These are phyloP conservation scores for Metarhizium sp. DNA, from an alignment of 2,329 filamentous ascomycete species.

Conservation along the genomic window DNA sequence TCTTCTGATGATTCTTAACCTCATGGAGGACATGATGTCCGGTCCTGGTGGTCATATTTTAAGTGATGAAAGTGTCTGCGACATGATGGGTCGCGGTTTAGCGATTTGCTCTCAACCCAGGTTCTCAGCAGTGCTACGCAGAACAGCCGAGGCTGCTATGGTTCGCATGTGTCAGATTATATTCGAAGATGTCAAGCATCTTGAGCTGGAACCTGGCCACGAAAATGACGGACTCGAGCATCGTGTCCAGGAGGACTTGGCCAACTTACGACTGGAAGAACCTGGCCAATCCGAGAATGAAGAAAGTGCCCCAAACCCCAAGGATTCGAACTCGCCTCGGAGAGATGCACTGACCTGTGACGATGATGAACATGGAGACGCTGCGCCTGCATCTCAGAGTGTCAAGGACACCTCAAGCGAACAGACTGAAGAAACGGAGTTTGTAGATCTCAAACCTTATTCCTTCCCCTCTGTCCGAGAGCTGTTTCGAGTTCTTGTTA, in stretches of 20 bases:
- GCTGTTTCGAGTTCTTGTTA: constrained; percentile 86
- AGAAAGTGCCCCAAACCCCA: constrained; percentile 4
- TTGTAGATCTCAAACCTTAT: constrained; percentile 69
- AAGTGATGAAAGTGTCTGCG: constrained; percentile 96
- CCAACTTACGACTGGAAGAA: constrained; percentile 74
- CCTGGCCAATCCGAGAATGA: constrained; percentile 5
- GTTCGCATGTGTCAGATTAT: constrained; percentile 99
- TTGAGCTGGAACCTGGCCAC: constrained; percentile 67
- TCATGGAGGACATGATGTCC: constrained; percentile 98
- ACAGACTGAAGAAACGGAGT: constrained; percentile 32
- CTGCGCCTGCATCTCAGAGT: not conserved
- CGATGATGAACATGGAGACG: constrained; percentile 3
- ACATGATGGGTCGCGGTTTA: constrained; percentile 97
- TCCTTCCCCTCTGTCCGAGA: constrained; percentile 91
- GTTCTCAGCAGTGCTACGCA: constrained; percentile 79
- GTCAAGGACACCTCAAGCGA: constrained; percentile 15
- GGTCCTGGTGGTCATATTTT: constrained; percentile 84
- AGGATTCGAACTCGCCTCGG: not conserved
- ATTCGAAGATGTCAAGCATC: constrained; percentile 82
- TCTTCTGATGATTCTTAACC: constrained; percentile 81
- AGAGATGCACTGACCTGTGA: not conserved
- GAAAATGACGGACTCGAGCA: constrained; percentile 57
- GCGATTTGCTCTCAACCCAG: constrained; percentile 95
- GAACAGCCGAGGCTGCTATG: constrained; percentile 94
- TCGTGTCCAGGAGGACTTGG: constrained; percentile 58